Base-by-base conservation (phyloP, 2,329 filamentous ascomycete species). In the Scopulariopsis brevicaulis region DNA sequence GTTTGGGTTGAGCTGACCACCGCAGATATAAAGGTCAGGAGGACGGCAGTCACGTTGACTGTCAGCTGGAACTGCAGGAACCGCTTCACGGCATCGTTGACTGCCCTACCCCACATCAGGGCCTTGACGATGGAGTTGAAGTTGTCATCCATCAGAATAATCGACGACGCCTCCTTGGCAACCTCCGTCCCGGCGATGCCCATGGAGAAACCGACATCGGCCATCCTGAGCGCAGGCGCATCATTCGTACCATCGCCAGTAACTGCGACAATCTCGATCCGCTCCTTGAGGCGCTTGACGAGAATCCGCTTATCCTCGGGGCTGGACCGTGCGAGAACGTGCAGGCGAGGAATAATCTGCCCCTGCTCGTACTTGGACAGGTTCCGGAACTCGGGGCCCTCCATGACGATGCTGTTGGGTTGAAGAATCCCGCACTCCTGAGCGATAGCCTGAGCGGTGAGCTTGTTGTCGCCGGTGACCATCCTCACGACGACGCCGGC, bases 11-110 rank as follows among this genome's bases (percentile, higher is more conserved):
- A 67, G 69, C 80, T 91, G 34, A 86, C 83, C 11, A 96, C 88
- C 35, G 91, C 88, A 14, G 90, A 91, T 60, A 96, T 85, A 66
- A 96, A 96, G 0, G 92, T 94, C 58, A 96, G 78, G 20, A 88
- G 71, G 53, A 96, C 91, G 43, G 92, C 92, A 10, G 92, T 96
- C 63, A 96, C 85, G 77, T 96, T 96, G 73, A 96, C 92, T 0
- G 87, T 90, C 61, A 91, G 81, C 74, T 90, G 87, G 67, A 89
- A 88, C 69, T 87, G 83, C 56, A 90, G 74, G 70, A 90, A 90
- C 61, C 86, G 85, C 75, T 89, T 89, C 65, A 89, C 86, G 1
- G 86, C 84, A 66, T 90, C 86, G 65, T 89, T 89, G 64, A 90
- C 86, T 37, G 86, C 84, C 28, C 86, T 81, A 55, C 89, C 89